phyloP scores from a whole-genome alignment of 2,329 filamentous ascomycete species.

The Bimuria novae-zelandiae region DNA sequence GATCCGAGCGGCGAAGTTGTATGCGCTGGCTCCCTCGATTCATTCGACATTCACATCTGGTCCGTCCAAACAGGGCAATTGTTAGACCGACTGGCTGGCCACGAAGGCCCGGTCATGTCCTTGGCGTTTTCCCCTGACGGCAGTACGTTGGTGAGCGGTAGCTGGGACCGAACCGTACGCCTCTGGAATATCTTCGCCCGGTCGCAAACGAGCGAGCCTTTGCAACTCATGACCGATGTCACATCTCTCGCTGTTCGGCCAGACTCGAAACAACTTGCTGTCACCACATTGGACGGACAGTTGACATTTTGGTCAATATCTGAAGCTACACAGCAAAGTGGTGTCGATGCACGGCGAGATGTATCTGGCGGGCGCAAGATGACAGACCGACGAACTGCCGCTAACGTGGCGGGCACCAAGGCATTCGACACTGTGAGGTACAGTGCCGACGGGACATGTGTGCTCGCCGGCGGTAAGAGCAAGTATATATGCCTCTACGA shows the following conservation, averaged over 20 bases:
- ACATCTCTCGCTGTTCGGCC: slow-evolving; percentile 84
- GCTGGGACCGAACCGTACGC: slow-evolving; percentile 94
- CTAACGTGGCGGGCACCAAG: slow-evolving; percentile 88
- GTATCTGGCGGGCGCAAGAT: slow-evolving; percentile 90
- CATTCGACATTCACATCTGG: slow-evolving; percentile 98
- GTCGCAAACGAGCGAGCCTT: slow-evolving; percentile 91
- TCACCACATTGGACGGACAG: slow-evolving; percentile 91
- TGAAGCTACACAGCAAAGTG: slow-evolving; percentile 83
- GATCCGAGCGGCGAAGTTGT: slow-evolving; percentile 96
- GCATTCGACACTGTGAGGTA: slow-evolving; percentile 87
- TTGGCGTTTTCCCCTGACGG: slow-evolving; percentile 89
- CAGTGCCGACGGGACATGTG: slow-evolving; percentile 87
- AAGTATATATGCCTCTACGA: slow-evolving; percentile 99
- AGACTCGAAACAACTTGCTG: slow-evolving; percentile 87
- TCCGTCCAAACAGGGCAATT: slow-evolving; percentile 97
- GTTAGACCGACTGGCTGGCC: slow-evolving; percentile 85
- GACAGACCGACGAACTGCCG: slow-evolving; percentile 85
- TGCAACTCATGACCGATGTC: slow-evolving; percentile 91
- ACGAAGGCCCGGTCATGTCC: slow-evolving; percentile 90
- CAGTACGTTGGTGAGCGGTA: slow-evolving; percentile 81
- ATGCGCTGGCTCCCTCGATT: slow-evolving; percentile 91
- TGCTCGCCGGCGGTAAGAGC: slow-evolving; percentile 92
- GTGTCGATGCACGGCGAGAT: slow-evolving; percentile 87
- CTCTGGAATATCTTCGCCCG: slow-evolving; percentile 95
- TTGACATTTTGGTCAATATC: slow-evolving; percentile 92